Base-by-base conservation (phyloP, 805 yeast species). In the Yueomyces sp. region DNA sequence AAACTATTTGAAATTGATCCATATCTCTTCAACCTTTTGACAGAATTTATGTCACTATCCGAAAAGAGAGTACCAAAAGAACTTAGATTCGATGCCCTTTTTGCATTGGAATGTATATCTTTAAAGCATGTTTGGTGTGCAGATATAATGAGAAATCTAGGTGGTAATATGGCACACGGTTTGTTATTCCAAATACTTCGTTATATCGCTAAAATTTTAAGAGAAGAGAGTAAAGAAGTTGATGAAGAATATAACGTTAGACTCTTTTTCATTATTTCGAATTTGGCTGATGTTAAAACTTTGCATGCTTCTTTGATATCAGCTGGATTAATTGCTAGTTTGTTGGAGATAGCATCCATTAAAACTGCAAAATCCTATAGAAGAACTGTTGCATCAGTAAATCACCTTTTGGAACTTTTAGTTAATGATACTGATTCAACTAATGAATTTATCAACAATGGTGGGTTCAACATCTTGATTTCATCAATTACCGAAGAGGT, bases 81-180 rank as follows among this genome's bases (percentile, higher is more conserved):
- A 2, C 67, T 84, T 2, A 71, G 79, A 46, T 62, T 72, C 38
- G 72, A 79, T 38, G 84, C 90, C 2, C 59, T 79, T 41, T 74
- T 77, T 47, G 74, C 88, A 0, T 66, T 88, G 42, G 83, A 82
- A 48, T 74, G 79, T 48, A 75, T 85, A 4, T 73, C 94, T 1
- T 66, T 73, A 26, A 78, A 77, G 53, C 76, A 77, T 40, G 71
- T 72, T 3, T 81, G 87, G 75, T 80, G 88, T 19, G 69, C 80
- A 41, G 96, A 87, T 50, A 69, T 88, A 27, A 69, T 87, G 43
- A 71, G 86, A 45, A 78, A 84, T 9, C 60, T 87, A 49, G 85
- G 92, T 26, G 96, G 92, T 7, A 85, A 85, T 57, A 86, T 88
- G 37, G 77, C 79, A 47, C 95, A 88, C 60, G 96, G 96, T 1